Evolutionary conservation across 2,329 filamentous ascomycete species (phyloP).

Genomic region (Sclerotinia subarctica): DNA sequence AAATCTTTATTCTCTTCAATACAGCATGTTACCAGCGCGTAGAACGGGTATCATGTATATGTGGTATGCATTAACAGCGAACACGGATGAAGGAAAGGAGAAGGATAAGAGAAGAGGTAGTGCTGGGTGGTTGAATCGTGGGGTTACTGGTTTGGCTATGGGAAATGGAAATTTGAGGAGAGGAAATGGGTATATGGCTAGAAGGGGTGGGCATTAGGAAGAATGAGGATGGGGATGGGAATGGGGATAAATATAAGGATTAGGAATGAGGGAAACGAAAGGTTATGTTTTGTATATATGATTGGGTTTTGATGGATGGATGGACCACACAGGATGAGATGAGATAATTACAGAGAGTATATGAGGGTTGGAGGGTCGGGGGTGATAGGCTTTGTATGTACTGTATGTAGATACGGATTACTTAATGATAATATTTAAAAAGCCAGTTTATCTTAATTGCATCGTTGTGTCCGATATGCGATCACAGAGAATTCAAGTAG

Average conservation of each 20-base stretch:
- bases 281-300: slow-evolving; percentile 17
- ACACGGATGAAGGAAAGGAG: slow-evolving; percentile 23
- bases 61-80: slow-evolving; percentile 53
- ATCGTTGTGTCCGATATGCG: not conserved
- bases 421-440: slow-evolving; percentile 18
- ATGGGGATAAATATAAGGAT: not conserved
- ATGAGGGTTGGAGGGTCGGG: not conserved
- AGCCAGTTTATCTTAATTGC: not conserved
- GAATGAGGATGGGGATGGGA: not conserved
- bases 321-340: not conserved
- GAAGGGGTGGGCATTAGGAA: slow-evolving; percentile 12
- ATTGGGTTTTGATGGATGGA: not conserved
- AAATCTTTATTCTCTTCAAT: slow-evolving; percentile 93
- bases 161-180: slow-evolving; percentile 15
- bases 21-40: slow-evolving; percentile 89
- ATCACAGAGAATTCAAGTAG: not conserved
- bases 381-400: slow-evolving; percentile 9
- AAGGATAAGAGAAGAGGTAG: slow-evolving; percentile 16
- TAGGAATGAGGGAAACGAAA: not conserved
- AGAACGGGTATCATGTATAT: slow-evolving; percentile 80
- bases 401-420: slow-evolving; percentile 18
- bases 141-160: slow-evolving; percentile 1
- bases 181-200: slow-evolving; percentile 20
- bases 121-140: slow-evolving; percentile 16
- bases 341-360: not conserved